Evolutionary conservation across 495 filamentous ascomycete genomes (phyloP).

Genomic region (Neurospora sp.): DNA sequence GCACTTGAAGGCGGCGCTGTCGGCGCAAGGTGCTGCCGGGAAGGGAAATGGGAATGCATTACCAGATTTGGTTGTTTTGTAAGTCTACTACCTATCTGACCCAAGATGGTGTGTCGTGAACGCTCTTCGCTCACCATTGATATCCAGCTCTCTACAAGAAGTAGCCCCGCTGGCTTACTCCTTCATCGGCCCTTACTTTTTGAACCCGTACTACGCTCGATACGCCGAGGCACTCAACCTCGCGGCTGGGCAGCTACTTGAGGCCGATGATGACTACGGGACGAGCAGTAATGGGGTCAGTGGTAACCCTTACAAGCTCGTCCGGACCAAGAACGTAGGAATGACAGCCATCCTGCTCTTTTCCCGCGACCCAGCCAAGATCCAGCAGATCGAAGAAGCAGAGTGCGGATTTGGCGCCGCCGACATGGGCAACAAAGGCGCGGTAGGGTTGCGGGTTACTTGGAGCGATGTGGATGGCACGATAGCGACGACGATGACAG

Average conservation of each 20-base stretch:
- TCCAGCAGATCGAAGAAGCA: conserved; percentile 55
- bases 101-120: too few species aligned
- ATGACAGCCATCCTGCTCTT: conserved; percentile 88
- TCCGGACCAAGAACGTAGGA: conserved; percentile 58
- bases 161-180: conserved; percentile 73
- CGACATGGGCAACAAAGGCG: conserved; percentile 92
- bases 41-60: conserved; percentile 29
- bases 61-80: conserved; percentile 62
- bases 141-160: conserved; percentile 66
- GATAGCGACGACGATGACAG: not conserved
- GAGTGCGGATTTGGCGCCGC: conserved; percentile 72
- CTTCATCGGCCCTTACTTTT: conserved; percentile 75
- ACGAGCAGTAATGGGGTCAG: not conserved
- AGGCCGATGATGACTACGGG: conserved; percentile 3
- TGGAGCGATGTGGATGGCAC: conserved; percentile 16
- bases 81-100: conserved; percentile 5
- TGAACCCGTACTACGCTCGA: conserved; percentile 64
- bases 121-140: not conserved
- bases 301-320: conserved; percentile 33
- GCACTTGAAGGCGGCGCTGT: conserved; percentile 62
- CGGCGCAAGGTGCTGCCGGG: conserved; percentile 6
- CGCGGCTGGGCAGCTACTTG: conserved; percentile 38
- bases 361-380: conserved; percentile 42
- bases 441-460: conserved; percentile 65
- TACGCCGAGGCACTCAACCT: conserved; percentile 59